Conservation (phyloP, 106 monocot genomes). For the Alisma plantagoaquatica region DNA sequence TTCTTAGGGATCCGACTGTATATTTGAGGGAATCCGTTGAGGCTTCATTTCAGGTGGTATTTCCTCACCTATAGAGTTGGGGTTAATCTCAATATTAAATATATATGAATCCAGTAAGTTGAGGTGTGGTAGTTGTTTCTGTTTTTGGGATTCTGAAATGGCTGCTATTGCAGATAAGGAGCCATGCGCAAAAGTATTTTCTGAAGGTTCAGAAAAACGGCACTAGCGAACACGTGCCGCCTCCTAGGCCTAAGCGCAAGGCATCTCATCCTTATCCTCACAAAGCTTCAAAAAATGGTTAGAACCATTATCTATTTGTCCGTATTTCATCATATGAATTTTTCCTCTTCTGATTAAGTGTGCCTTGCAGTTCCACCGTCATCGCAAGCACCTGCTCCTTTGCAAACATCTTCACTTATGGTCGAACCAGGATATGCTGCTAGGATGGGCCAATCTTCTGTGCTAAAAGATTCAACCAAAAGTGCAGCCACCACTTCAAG, state of each 20-base stretch:
- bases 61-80: too few relatives aligned
- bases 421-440: conserved; percentile 37
- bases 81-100: too few relatives aligned
- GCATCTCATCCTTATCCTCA: conserved; percentile 98
- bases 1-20: too few relatives aligned
- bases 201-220: conserved; percentile 97
- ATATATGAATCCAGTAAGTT: too few relatives aligned
- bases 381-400: conserved; percentile 29
- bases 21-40: too few relatives aligned
- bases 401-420: conserved; percentile 38
- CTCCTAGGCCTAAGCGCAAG: conserved; percentile 95
- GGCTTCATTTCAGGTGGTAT: too few relatives aligned
- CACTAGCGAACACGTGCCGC: conserved; percentile 92
- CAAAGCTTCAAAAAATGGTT: conserved; percentile 87
- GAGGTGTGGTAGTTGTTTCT: too few relatives aligned
- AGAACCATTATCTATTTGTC: conserved; percentile 5
- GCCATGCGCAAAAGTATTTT: conserved; percentile 99
- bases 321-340: too few relatives aligned
- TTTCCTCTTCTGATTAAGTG: conserved; percentile 1
- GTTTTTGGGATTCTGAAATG: too few relatives aligned
- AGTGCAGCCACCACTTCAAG: conserved; percentile 48
- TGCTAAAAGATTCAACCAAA: conserved; percentile 35
- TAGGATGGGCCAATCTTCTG: conserved; percentile 49
- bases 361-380: conserved; percentile 30
- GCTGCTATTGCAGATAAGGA: conserved; percentile 80